phyloP scores from a whole-genome alignment of 179 eudicot species.

The Heliamphora pulchella region DNA sequence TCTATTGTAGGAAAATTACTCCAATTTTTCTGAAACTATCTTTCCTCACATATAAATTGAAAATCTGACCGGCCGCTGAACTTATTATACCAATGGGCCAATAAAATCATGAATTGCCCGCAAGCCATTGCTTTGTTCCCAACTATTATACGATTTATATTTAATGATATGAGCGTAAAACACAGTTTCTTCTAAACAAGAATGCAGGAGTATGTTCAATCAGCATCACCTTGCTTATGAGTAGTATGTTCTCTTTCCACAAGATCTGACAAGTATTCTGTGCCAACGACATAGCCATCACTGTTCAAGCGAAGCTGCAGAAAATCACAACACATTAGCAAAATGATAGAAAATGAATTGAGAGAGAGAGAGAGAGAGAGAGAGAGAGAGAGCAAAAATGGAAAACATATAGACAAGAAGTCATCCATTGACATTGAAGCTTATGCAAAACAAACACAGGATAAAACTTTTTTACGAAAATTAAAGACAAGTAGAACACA shows the following conservation, averaged over 20 bases:
- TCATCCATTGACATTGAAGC: neutral
- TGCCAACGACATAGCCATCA: conserved; percentile 70
- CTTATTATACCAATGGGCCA: neutral
- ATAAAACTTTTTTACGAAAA: neutral
- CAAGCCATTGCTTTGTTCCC: neutral
- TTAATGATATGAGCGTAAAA: too few species aligned
- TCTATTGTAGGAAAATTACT: neutral
- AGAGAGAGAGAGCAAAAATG: neutral
- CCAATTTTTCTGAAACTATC: neutral
- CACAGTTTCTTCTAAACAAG: neutral
- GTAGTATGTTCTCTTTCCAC: conserved; percentile 78
- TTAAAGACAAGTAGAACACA: too few species aligned
- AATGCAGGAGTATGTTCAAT: conserved; percentile 3
- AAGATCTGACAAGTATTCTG: conserved; percentile 82
- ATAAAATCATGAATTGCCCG: neutral
- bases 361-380: neutral
- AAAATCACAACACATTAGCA: conserved; percentile 9
- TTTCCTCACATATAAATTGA: neutral
- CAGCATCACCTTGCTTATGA: conserved; percentile 61
- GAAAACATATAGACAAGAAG: conserved; percentile 5
- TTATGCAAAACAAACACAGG: neutral
- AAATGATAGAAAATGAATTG: neutral
- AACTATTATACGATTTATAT: neutral
- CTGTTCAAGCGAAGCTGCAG: conserved; percentile 81
- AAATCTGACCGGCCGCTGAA: neutral